These are phyloP conservation scores for Kazachstania bromeliacearum DNA, from an alignment of 805 yeast genomes.

Conservation along the genomic window DNA sequence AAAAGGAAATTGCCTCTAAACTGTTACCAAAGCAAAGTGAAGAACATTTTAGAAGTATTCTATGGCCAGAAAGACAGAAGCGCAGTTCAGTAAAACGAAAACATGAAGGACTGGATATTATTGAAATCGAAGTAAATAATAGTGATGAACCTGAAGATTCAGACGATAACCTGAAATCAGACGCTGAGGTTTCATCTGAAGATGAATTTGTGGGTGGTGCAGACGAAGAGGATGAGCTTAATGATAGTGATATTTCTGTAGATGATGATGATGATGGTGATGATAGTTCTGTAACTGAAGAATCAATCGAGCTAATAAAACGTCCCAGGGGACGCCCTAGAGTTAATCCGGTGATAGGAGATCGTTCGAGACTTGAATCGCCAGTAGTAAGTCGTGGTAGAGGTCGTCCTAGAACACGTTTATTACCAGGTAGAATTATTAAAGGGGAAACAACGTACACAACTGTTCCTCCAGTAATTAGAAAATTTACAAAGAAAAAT, in stretches of 20 bases:
- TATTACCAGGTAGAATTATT: neutral
- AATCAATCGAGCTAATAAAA: neutral
- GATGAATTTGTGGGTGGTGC: conserved; percentile 5
- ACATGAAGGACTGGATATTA: neutral
- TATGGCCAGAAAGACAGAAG: conserved; percentile 1
- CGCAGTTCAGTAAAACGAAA: too few species aligned
- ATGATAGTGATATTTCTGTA: conserved; percentile 1
- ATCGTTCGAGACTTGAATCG: too few species aligned
- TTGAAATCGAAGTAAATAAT: neutral
- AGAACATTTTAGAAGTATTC: conserved; percentile 13
- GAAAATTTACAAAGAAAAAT: conserved; percentile 27
- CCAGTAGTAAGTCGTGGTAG: neutral
- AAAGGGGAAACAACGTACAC: neutral
- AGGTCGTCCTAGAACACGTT: conserved; percentile 7
- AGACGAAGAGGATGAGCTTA: conserved; percentile 6
- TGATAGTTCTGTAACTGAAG: conserved; percentile 3
- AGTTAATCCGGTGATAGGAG: too few species aligned
- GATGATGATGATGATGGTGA: conserved; percentile 5
- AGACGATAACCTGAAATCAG: neutral
- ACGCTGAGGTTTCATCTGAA: neutral
- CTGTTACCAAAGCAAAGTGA: conserved; percentile 11
- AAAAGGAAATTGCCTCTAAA: conserved; percentile 3
- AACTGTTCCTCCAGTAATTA: conserved; percentile 11
- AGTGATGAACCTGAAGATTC: neutral
- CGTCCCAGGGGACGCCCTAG: too few species aligned